phyloP scores from a whole-genome alignment of 2,329 filamentous ascomycete species.

The Phaeosphaeriaceae sp. region DNA sequence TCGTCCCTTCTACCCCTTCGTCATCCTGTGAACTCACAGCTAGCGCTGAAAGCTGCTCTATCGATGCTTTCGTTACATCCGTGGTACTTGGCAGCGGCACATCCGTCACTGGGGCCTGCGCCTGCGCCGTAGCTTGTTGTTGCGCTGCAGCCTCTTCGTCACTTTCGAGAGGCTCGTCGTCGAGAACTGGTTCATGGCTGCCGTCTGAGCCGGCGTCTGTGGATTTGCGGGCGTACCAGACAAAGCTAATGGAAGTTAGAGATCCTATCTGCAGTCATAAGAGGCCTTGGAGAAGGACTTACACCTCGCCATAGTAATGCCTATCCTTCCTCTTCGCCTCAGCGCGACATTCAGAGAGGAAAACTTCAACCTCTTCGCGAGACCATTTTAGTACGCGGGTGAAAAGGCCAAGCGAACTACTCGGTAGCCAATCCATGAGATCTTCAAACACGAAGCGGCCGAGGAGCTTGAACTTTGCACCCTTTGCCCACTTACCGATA shows the following conservation, averaged over 20 bases:
- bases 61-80: constrained; percentile 8
- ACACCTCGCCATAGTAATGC: constrained; percentile 38
- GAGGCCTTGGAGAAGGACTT: constrained; percentile 5
- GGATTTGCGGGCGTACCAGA: constrained; percentile 36
- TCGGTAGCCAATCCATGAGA: constrained; percentile 35
- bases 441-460: constrained; percentile 37
- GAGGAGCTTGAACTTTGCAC: constrained; percentile 35
- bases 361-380: constrained; percentile 36
- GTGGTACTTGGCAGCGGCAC: constrained; percentile 4
- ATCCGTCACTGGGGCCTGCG: neutral
- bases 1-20: neutral
- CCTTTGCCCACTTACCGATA: constrained; percentile 40
- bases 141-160: constrained; percentile 24
- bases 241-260: constrained; percentile 12
- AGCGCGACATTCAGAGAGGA: constrained; percentile 33
- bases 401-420: constrained; percentile 34
- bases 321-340: constrained; percentile 34
- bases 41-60: constrained; percentile 8
- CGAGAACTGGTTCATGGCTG: constrained; percentile 19
- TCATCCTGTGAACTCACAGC: constrained; percentile 5
- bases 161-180: constrained; percentile 30
- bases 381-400: constrained; percentile 38
- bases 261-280: too few relatives aligned
- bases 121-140: neutral
- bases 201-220: constrained; percentile 1